Evolutionary conservation across 2,329 filamentous ascomycete genomes (phyloP).

Genomic region (Diaporthe humulicola): DNA sequence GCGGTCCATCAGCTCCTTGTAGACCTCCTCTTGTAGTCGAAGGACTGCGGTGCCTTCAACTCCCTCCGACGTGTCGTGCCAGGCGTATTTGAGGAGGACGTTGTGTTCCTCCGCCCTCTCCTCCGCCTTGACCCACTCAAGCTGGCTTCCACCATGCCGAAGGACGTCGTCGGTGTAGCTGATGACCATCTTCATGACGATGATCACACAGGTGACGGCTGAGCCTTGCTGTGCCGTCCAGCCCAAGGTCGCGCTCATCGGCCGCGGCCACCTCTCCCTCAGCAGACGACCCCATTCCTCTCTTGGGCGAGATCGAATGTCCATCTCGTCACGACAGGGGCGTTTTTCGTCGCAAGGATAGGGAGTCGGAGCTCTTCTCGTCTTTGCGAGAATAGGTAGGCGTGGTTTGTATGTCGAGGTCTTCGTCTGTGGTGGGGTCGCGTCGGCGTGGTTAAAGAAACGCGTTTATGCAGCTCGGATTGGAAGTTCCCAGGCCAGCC

Average conservation of each 20-base stretch:
- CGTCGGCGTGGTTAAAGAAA: no score
- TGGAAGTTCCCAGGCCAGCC: no score
- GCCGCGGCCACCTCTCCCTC: neutral
- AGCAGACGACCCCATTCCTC: neutral
- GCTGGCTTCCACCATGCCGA: neutral
- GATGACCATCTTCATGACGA: neutral
- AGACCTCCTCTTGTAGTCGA: neutral
- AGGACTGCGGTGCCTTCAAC: neutral
- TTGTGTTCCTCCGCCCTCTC: neutral
- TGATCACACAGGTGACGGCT: neutral
- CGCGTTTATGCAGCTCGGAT: no score
- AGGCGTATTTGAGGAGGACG: neutral
- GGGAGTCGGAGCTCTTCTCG: neutral
- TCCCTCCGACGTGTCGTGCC: neutral
- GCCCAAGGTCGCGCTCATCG: neutral
- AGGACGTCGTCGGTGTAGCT: neutral
- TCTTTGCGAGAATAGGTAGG: neutral
- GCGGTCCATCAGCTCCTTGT: neutral
- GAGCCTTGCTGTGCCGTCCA: neutral
- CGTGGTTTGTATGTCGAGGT: no score
- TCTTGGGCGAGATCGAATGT: neutral
- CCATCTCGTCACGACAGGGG: neutral
- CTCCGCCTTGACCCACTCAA: neutral
- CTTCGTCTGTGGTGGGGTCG: no score
- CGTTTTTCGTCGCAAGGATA: no score